Percentiles rank a stretch among this genome's conserved stretches.
Conservation (phyloP, 257 asterid genomes). For the Linaria vulgaris region DNA sequence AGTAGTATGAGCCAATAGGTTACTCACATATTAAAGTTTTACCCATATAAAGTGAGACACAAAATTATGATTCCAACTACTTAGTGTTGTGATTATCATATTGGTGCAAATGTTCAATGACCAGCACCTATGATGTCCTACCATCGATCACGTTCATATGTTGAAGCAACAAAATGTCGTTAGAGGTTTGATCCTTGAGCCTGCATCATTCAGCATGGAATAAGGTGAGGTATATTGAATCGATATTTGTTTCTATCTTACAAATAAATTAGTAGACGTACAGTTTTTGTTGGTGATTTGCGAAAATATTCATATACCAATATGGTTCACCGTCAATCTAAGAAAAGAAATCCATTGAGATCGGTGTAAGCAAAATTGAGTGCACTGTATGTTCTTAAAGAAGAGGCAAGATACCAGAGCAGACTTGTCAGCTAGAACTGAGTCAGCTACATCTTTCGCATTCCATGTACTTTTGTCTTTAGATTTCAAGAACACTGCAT, state of each 20-base stretch:
- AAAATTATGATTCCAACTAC: too few species aligned
- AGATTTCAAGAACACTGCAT: conserved; percentile 69
- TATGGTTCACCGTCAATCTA: conserved; percentile 89
- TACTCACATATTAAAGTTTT: too few species aligned
- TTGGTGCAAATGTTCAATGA: conserved; percentile 1
- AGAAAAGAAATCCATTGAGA: conserved; percentile 20
- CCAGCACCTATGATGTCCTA: too few species aligned
- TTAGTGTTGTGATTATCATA: neutral
- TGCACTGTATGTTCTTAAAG: neutral
- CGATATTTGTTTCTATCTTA: conserved; percentile 6
- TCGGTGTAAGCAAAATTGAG: conserved; percentile 19
- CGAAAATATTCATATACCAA: conserved; percentile 92
- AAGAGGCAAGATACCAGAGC: conserved; percentile 64
- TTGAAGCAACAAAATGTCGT: conserved; percentile 82
- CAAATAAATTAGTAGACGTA: conserved; percentile 39
- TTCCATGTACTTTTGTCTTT: conserved; percentile 77
- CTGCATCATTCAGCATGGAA: conserved; percentile 47
- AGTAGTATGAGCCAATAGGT: neutral
- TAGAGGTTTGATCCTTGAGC: conserved; percentile 67
- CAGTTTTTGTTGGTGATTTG: conserved; percentile 83
- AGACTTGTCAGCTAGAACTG: conserved; percentile 89
- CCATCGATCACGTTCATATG: conserved; percentile 96
- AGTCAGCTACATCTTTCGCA: conserved; percentile 88
- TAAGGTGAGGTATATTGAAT: conserved; percentile 17
- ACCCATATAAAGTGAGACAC: too few species aligned